Evolutionary conservation across 257 asterid genomes (phyloP).

Genomic region (Cruciata laevipes): DNA sequence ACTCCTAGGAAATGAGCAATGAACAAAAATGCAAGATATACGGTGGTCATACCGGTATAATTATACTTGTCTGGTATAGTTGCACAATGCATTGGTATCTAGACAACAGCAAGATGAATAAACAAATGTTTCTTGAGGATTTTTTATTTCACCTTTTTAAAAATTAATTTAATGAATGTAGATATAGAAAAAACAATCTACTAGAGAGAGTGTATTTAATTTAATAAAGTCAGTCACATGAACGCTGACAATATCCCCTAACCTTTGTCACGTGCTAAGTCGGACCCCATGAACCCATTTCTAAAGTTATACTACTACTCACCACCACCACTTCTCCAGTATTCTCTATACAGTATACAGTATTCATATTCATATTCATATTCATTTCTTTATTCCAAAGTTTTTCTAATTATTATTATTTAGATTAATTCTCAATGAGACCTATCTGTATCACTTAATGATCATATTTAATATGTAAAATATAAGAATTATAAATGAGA

Average conservation of each 20-base stretch:
- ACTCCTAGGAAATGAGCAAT: too few relatives aligned
- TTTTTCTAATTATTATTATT: neutral
- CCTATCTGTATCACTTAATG: too few relatives aligned
- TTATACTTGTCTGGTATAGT: neutral
- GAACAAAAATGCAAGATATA: too few relatives aligned
- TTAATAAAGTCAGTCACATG: conserved; percentile 46
- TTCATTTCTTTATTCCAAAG: neutral
- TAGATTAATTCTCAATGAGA: too few relatives aligned
- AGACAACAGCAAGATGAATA: neutral
- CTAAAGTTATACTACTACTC: conserved; percentile 1
- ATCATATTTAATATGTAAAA: too few relatives aligned
- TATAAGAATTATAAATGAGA: too few relatives aligned
- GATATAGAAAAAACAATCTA: too few relatives aligned
- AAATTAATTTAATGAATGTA: too few relatives aligned
- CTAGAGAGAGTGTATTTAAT: neutral
- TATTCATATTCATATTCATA: neutral
- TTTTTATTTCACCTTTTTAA: neutral
- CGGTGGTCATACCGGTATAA: too few relatives aligned
- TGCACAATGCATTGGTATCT: neutral
- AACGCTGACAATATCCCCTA: conserved; percentile 58
- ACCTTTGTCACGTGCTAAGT: conserved; percentile 80
- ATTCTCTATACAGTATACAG: too few relatives aligned
- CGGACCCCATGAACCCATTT: conserved; percentile 50
- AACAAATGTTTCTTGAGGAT: neutral
- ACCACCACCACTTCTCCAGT: neutral